Percentiles rank a stretch among this genome's conserved stretches.
phyloP scores from a whole-genome alignment of 805 yeast species.

The Yamadazyma phyllophila region DNA sequence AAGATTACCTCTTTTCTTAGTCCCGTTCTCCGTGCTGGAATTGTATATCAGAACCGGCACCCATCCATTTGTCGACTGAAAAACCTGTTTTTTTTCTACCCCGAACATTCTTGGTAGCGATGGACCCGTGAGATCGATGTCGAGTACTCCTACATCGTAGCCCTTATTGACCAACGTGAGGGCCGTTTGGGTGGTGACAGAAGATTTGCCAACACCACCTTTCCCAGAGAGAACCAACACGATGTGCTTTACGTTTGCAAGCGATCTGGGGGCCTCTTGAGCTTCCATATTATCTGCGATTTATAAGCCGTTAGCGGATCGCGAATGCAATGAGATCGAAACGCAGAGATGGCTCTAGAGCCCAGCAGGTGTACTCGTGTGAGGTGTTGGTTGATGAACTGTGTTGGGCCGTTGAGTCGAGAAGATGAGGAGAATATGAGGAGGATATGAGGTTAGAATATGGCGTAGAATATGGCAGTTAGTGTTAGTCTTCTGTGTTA shows the following conservation, averaged over 20 bases:
- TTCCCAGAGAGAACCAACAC: slow-evolving; percentile 85
- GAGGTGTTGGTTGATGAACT: too few relatives aligned
- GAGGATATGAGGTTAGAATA: too few relatives aligned
- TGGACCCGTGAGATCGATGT: slow-evolving; percentile 95
- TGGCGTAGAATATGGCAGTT: too few relatives aligned
- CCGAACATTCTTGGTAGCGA: slow-evolving; percentile 97
- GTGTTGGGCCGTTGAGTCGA: too few relatives aligned
- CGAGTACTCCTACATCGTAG: slow-evolving; percentile 86
- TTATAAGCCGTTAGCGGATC: neutral
- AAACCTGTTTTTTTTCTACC: slow-evolving; percentile 73
- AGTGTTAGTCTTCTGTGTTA: too few relatives aligned
- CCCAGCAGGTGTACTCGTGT: too few relatives aligned
- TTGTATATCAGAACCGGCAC: slow-evolving; percentile 64
- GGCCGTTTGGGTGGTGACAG: slow-evolving; percentile 92
- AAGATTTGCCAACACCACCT: slow-evolving; percentile 97
- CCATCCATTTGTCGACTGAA: slow-evolving; percentile 86
- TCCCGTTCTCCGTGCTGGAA: slow-evolving; percentile 4
- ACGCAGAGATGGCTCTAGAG: too few relatives aligned
- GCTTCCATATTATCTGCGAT: slow-evolving; percentile 3
- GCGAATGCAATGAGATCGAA: neutral
- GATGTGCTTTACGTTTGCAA: slow-evolving; percentile 65
- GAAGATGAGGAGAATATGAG: too few relatives aligned
- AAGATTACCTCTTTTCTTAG: slow-evolving; percentile 38
- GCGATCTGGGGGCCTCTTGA: slow-evolving; percentile 27
- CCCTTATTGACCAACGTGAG: slow-evolving; percentile 71